phyloP scores from a whole-genome alignment of 495 filamentous ascomycete genomes.

The Podospora appendiculata region DNA sequence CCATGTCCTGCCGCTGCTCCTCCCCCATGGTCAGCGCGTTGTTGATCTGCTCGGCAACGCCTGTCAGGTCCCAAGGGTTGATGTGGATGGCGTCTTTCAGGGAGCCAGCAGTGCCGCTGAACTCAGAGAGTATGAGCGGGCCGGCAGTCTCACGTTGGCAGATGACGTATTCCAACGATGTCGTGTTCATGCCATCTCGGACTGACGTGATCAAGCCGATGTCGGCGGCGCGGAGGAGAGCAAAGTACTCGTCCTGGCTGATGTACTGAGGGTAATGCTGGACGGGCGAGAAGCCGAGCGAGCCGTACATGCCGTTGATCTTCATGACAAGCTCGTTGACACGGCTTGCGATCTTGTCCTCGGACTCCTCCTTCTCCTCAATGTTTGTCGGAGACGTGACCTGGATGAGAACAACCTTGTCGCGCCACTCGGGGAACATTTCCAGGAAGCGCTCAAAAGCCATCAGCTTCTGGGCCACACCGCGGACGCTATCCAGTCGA shows the following conservation, averaged over 20 bases:
- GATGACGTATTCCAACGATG: slow-evolving; percentile 85
- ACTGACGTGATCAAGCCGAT: slow-evolving; percentile 88
- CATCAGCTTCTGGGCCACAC: slow-evolving; percentile 86
- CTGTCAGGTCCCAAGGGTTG: slow-evolving; percentile 84
- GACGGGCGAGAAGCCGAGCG: slow-evolving; percentile 75
- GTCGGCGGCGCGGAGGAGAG: slow-evolving; percentile 76
- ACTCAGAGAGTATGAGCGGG: slow-evolving; percentile 88
- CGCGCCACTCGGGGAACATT: slow-evolving; percentile 76
- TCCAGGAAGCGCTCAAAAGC: slow-evolving; percentile 89
- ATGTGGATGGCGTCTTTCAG: slow-evolving; percentile 82
- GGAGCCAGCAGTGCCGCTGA: slow-evolving; percentile 85
- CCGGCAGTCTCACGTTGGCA: slow-evolving; percentile 79
- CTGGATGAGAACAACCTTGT: slow-evolving; percentile 90
- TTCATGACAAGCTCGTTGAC: slow-evolving; percentile 81
- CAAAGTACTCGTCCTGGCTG: slow-evolving; percentile 80
- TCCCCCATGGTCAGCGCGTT: slow-evolving; percentile 65
- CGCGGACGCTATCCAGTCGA: slow-evolving; percentile 79
- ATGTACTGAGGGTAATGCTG: slow-evolving; percentile 92
- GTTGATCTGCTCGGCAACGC: slow-evolving; percentile 73
- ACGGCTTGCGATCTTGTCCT: slow-evolving; percentile 70
- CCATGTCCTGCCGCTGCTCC: slow-evolving; percentile 49
- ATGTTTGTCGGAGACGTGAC: slow-evolving; percentile 79
- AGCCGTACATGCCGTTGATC: slow-evolving; percentile 85
- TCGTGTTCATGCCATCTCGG: slow-evolving; percentile 95
- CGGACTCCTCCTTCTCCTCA: slow-evolving; percentile 62